A percentile compares a stretch with the other conserved stretches of the same genome.
These are phyloP conservation scores for Gossypium davidsonii DNA, from an alignment of 441 rosid genomes.

Conservation along the genomic window DNA sequence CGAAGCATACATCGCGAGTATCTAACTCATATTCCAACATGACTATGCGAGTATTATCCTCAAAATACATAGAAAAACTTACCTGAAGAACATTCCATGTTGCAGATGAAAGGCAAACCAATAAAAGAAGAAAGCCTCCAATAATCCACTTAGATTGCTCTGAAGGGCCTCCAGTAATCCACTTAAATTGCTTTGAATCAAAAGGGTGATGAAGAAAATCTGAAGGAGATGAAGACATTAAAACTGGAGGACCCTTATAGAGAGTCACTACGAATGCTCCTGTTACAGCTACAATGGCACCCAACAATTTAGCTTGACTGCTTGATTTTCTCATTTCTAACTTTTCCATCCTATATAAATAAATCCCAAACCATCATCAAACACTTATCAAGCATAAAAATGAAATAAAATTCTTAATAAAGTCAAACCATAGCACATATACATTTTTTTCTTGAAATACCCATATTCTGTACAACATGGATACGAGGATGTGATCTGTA, in stretches of 20 bases:
- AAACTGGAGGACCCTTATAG: slow-evolving; percentile 40
- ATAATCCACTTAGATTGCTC: slow-evolving; percentile 31
- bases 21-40: too few species aligned
- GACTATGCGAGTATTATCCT: too few species aligned
- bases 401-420: not conserved
- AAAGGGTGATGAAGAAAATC: slow-evolving; percentile 1
- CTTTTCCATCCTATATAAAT: slow-evolving; percentile 35
- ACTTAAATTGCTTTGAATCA: slow-evolving; percentile 21
- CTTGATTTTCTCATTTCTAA: slow-evolving; percentile 29
- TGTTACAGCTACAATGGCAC: slow-evolving; percentile 34
- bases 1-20: too few species aligned
- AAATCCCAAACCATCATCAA: not conserved
- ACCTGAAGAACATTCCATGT: slow-evolving; percentile 44
- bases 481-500: not conserved
- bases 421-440: not conserved
- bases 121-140: slow-evolving; percentile 37
- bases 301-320: slow-evolving; percentile 40
- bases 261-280: slow-evolving; percentile 44
- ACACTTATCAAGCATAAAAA: not conserved
- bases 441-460: not conserved
- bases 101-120: slow-evolving; percentile 24
- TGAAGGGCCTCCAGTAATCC: slow-evolving; percentile 38
- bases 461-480: too few species aligned
- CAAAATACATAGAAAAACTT: too few species aligned
- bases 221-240: slow-evolving; percentile 10